Evolutionary conservation across 768 basidiomycete genomes (phyloP).

Genomic region (Amanita polypyramis): DNA sequence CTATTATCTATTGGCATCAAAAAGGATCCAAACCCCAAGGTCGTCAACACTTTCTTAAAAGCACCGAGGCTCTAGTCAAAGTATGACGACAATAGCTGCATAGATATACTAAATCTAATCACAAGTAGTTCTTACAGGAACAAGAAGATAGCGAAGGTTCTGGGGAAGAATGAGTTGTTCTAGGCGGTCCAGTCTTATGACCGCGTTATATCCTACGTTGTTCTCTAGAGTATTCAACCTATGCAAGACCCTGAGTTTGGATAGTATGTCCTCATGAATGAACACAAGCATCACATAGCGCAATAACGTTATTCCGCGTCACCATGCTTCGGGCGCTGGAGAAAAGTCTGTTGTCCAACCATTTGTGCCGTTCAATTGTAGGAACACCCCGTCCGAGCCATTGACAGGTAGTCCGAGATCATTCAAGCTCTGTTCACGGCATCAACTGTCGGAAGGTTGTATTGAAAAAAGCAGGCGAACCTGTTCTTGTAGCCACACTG

Average conservation of each 20-base stretch:
- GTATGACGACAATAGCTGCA: slow-evolving; percentile 25
- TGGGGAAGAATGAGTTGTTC: slow-evolving; percentile 48
- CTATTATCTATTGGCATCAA: slow-evolving; percentile 96
- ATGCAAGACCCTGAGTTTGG: not conserved
- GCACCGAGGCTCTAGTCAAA: slow-evolving; percentile 82
- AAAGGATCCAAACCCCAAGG: slow-evolving; percentile 96
- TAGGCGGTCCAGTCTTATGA: not conserved
- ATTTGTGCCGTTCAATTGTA: slow-evolving; percentile 58
- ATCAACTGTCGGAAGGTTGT: not conserved
- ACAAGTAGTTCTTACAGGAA: slow-evolving; percentile 77
- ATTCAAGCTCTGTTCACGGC: slow-evolving; percentile 57
- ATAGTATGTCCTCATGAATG: not conserved
- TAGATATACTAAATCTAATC: not conserved
- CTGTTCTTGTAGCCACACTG: slow-evolving; percentile 89
- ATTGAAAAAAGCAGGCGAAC: slow-evolving; percentile 28
- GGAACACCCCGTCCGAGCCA: slow-evolving; percentile 85
- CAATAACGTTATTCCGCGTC: slow-evolving; percentile 16
- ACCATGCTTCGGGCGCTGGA: slow-evolving; percentile 81
- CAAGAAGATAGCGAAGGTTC: slow-evolving; percentile 77
- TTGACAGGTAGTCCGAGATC: slow-evolving; percentile 90
- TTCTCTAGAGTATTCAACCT: not conserved
- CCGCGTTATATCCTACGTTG: not conserved
- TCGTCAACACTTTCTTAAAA: slow-evolving; percentile 89
- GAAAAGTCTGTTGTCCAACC: slow-evolving; percentile 73
- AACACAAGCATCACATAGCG: not conserved